Base-by-base conservation (phyloP, 352 stramenopile species). In the Elongisporangium anandrum region DNA sequence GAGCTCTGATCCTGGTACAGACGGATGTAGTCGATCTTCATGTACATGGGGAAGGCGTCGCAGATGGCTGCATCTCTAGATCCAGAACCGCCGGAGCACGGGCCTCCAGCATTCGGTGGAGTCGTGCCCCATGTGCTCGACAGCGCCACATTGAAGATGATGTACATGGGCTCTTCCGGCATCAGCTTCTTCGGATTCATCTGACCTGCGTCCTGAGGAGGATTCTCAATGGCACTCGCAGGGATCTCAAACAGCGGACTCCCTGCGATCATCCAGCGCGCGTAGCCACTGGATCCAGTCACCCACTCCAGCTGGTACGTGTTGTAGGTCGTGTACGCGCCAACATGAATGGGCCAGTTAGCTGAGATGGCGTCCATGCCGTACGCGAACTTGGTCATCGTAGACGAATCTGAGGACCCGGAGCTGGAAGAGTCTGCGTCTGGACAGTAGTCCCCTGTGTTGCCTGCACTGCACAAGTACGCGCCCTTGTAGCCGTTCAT, bases 71-170 rank as follows among this genome's bases (percentile, higher is more conserved):
- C 82, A 3, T 56, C 56, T 4, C 53, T 56, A 1, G 60, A 15
- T 22, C 81, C 65, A 2, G 39, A 66, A 1, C 72, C 73, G 0
- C 75, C 78, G 17, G 64, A 67, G 47, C 81, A 91, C 1, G 66
- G 55, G 26, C 70, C 56, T 1, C 77, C 79, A 12, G 79, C n/a
- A 56, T 91, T 91, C 15, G 81, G 79, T 2, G 81, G 81, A 22
- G 29, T 71, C 3, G 79, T 56, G 9, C 79, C 75, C 95, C 93
- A 98, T 21, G 88, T 82, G 21, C 69, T 81, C 12, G 88, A 97
- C 23, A 98, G 66, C 2, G 95, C 95, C 17, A 96, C 97, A 73
- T 98, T 98, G 57, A 98, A 81, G 34, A 98, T 85, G 52, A 98
- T 65, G 67, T 97, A 97, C 80, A 96, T 94, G 2, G 95, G 95